These are phyloP conservation scores for Guyanaporus albipodus DNA, from an alignment of 768 basidiomycete species.

Conservation along the genomic window DNA sequence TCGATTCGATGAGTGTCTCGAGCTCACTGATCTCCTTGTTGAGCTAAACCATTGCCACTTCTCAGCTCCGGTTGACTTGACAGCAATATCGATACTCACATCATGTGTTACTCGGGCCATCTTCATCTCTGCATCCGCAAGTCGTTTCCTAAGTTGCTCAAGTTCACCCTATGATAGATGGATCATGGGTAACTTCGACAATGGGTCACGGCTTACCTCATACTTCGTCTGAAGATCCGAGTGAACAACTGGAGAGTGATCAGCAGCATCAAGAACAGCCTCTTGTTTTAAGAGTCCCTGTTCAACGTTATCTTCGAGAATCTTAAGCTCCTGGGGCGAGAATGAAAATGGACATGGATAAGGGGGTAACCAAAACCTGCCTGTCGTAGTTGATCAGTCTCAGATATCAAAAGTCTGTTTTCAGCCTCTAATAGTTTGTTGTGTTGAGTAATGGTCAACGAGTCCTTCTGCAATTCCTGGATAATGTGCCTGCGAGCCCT, in stretches of 20 bases:
- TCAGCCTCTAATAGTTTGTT: constrained; percentile 74
- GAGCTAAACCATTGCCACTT: constrained; percentile 54
- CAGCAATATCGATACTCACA: constrained; percentile 38
- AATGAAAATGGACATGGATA: background rate
- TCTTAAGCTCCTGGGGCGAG: constrained; percentile 57
- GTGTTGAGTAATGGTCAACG: constrained; percentile 52
- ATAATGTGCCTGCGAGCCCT: constrained; percentile 64
- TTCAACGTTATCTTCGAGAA: constrained; percentile 74
- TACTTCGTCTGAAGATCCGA: constrained; percentile 43
- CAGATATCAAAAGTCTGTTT: constrained; percentile 60
- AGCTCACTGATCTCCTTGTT: constrained; percentile 91
- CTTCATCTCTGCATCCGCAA: constrained; percentile 72
- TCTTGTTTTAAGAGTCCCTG: constrained; percentile 53
- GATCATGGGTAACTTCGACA: background rate
- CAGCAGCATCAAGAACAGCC: constrained; percentile 31
- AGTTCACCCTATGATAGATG: constrained; percentile 47
- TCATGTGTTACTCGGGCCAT: constrained; percentile 64
- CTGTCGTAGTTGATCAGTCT: constrained; percentile 64
- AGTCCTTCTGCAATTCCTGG: constrained; percentile 85
- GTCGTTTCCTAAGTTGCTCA: constrained; percentile 66
- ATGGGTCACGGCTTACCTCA: constrained; percentile 43
- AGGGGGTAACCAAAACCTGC: constrained; percentile 33
- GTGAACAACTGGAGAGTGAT: constrained; percentile 10
- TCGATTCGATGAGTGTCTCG: constrained; percentile 90
- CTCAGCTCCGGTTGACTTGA: background rate